Base-by-base conservation (phyloP, 352 stramenopile species). In the Pythium scleroteichum region DNA sequence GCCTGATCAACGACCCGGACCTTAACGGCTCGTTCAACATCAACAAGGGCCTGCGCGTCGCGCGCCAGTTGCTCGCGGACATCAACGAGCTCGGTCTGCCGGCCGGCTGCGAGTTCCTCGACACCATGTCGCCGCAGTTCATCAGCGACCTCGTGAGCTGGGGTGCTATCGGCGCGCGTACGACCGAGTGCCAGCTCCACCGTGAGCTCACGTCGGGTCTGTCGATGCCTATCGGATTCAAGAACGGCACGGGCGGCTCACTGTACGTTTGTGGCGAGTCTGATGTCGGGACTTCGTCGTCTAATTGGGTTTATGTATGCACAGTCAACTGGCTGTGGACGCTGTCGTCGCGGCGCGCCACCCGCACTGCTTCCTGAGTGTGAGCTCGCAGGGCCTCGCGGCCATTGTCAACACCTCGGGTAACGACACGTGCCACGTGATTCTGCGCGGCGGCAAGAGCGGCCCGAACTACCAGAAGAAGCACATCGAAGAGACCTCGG, bases 211-310 rank as follows among this genome's bases (percentile, higher is more conserved):
- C 87, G 58, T 95, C 85, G 27, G 88, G 88, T 45, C 71, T 96
- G 4, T 95, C 85, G 32, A 95, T 95, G 85, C 87, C 88, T 13
- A 90, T 96, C n/a, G 88, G 88, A 62, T 96, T 96, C 72, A 96
- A 96, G 74, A 96, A 96, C 67, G 88, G 87, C 72, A 95, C 88
- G 51, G 83, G 88, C 41, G 88, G 88, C 47, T 87, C 86, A 23
- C 64, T 96, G 71, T 78, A 74, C 39, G 65, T 68, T 45, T 51
- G 24, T 8, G 23, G 2, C 9, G 3, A 47, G 22, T 61, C 10
- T 17, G 32, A 17, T 17, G 38, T 35, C n/a, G n/a, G n/a, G n/a
- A n/a, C n/a, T n/a, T n/a, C n/a, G n/a, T 35, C 29, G 10, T 35
- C 29, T 35, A 35, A 35, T 10, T 35, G 5, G 29, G 5, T 35